Base-by-base conservation (phyloP, 2,329 filamentous ascomycete genomes). In the Penicillium italicum region DNA sequence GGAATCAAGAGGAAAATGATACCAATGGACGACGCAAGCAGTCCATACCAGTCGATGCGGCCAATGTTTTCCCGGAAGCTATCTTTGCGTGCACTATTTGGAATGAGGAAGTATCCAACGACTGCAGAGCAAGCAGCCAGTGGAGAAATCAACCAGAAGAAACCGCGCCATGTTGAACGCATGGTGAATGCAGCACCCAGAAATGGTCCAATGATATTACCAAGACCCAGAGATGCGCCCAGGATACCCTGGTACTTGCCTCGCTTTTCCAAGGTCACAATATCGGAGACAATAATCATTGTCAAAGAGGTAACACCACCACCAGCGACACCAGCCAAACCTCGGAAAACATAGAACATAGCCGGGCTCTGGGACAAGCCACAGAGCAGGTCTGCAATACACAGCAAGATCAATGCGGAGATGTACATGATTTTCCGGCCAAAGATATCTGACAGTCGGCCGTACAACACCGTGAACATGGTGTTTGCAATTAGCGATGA, bases 401-500 rank as follows among this genome's bases (percentile, higher is more conserved):
- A 76, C 5, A 88, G 72, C 12, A 85, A 68, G 0, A 74, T 73
- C 8, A 85, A 69, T 1, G 81, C 80, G 1, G 74, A 76, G 3
- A 87, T 65, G 49, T 83, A 81, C 7, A 87, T 76, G 8, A 78
- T 75, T 66, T 86, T 86, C 18, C 84, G 78, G 20, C 83, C 83
- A 48, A 85, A 79, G 1, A 86, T 80, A 67, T 86, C 83, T 0
- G 83, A 85, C 3, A 86, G 63, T 3, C 83, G 78, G 20, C 85
- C 84, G 65, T 87, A 87, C 0, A 88, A 76, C 56, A 86, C 82
- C 60, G 85, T 84, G 60, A 87, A 87, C 33, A 82, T 80, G 0
- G 85, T 86, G 53, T 82, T 84, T 3, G 85, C 82, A 5, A 90
- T 79, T 5, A 90, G 75, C 61, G 88, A 90, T 16, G 84, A 84